These are phyloP conservation scores for Beauveria bassiana DNA, from an alignment of 2,329 filamentous ascomycete species.

Conservation along the genomic window DNA sequence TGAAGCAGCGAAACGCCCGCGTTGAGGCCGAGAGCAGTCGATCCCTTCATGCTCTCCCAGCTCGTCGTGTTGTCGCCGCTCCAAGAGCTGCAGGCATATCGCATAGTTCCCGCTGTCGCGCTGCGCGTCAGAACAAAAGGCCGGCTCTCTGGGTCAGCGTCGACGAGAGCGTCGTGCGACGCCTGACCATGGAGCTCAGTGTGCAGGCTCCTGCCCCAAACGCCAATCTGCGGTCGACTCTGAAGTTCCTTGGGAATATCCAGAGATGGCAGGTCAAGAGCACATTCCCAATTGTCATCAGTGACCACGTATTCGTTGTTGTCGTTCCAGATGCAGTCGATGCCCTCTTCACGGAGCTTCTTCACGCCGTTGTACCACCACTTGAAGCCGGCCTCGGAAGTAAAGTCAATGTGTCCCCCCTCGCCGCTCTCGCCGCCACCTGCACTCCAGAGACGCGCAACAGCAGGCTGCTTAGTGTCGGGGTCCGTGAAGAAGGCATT, in stretches of 20 bases:
- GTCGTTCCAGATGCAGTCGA: slow-evolving; percentile 73
- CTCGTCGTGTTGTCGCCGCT: slow-evolving; percentile 68
- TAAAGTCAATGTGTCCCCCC: slow-evolving; percentile 67
- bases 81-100: slow-evolving; percentile 65
- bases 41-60: slow-evolving; percentile 65
- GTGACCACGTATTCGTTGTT: slow-evolving; percentile 69
- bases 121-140: slow-evolving; percentile 65
- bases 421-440: slow-evolving; percentile 63
- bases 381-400: slow-evolving; percentile 55
- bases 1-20: slow-evolving; percentile 62
- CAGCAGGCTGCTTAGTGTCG: slow-evolving; percentile 40
- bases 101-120: slow-evolving; percentile 62
- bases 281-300: slow-evolving; percentile 57
- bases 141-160: slow-evolving; percentile 48
- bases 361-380: slow-evolving; percentile 67
- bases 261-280: slow-evolving; percentile 37
- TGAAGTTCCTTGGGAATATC: slow-evolving; percentile 27
- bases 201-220: slow-evolving; percentile 63
- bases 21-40: slow-evolving; percentile 60
- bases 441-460: slow-evolving; percentile 62
- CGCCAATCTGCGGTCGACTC: slow-evolving; percentile 44
- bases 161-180: slow-evolving; percentile 59
- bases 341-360: slow-evolving; percentile 52
- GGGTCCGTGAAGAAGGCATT: slow-evolving; percentile 59
- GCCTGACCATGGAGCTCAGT: slow-evolving; percentile 65